A percentile compares a stretch with the other conserved stretches of the same genome.
Conservation (phyloP, 1,139 yeast species). For the Geotrichum bryndzae region DNA sequence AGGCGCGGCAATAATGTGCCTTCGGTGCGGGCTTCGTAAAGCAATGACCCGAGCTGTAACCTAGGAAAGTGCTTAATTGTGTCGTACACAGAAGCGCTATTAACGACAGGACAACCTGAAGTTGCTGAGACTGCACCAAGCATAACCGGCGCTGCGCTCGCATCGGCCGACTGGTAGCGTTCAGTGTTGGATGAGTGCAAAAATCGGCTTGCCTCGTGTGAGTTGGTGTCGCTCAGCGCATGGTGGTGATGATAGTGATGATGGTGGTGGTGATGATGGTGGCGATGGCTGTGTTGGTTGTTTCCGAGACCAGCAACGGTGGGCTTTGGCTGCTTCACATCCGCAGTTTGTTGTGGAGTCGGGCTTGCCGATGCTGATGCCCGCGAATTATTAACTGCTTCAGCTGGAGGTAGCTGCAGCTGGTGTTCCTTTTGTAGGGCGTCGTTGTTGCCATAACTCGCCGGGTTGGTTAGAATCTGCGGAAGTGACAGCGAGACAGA, state of each 20-base stretch:
- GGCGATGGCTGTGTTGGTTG: slow-evolving; percentile 15
- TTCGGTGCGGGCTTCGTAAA: slow-evolving; percentile 47
- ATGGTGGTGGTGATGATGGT: slow-evolving; percentile 10
- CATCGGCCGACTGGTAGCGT: background rate
- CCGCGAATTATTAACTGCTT: slow-evolving; percentile 25
- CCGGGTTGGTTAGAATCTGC: slow-evolving; percentile 8
- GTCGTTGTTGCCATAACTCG: slow-evolving; percentile 4
- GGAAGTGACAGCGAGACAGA: background rate
- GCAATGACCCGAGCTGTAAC: slow-evolving; percentile 52
- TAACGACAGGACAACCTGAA: slow-evolving; percentile 27
- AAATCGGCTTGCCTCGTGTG: background rate
- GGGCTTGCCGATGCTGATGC: slow-evolving; percentile 23
- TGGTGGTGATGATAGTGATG: slow-evolving; percentile 17
- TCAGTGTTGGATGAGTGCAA: background rate
- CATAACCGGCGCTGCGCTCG: background rate
- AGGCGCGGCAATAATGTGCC: slow-evolving; percentile 32
- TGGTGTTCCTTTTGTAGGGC: background rate
- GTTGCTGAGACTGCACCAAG: slow-evolving; percentile 7
- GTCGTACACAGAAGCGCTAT: slow-evolving; percentile 44
- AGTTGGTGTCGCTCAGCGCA: background rate
- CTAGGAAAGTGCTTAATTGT: slow-evolving; percentile 44
- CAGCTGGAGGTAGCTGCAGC: slow-evolving; percentile 30
- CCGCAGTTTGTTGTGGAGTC: too few species aligned
- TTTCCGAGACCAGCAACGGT: background rate
- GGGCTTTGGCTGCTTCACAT: slow-evolving; percentile 14